Evolutionary conservation across 345 rosid species (phyloP), one percentile per base, ranked within the genome.

Genomic region (Dimocarpus longan): DNA sequence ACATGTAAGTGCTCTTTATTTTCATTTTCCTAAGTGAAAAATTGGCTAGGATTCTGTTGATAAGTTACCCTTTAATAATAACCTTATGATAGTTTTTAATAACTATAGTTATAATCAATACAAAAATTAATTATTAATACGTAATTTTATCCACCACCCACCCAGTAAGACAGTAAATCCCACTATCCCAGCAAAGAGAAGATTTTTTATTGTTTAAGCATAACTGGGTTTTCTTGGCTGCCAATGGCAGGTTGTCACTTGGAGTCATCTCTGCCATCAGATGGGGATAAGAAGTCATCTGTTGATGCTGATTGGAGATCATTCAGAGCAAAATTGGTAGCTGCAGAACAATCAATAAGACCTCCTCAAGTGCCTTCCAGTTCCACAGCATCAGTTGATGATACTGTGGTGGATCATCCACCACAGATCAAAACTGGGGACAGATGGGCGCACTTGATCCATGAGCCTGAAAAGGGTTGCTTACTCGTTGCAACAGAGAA

Each of bases 391-490:
- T 0, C 52, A 32, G 37, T 32, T 32, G 37, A 75, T 2, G 93
- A 86, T 50, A 52, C 78, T 8, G 82, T 69, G 3, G 74, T 76
- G 67, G 86, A 86, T 69, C 82, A 44, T n/a, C 84, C 86, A 7
- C 73, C 74, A n/a, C 76, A 73, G 10, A 75, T 84, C 70, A 21
- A 79, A 44, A 21, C 87, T 15, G 93, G 92, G 10, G 84, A 74
- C 67, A 93, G 86, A 86, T 96, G 99, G 99, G 97, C 97, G 42
- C 98, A 96, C 68, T 78, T 84, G 62, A 89, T 96, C 80, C 85
- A 86, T 71, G 89, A 89, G 80, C 94, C 94, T 13, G 97, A 96
- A 83, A 86, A 88, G 82, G 99, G 99, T 8, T 91, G 97, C 62
- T 84, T 96, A 50, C 92, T 96, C 10, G 82, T 96, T 26, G 97